These are phyloP conservation scores for Talaromyces atroroseus DNA, from an alignment of 2,329 filamentous ascomycete genomes.

Conservation along the genomic window DNA sequence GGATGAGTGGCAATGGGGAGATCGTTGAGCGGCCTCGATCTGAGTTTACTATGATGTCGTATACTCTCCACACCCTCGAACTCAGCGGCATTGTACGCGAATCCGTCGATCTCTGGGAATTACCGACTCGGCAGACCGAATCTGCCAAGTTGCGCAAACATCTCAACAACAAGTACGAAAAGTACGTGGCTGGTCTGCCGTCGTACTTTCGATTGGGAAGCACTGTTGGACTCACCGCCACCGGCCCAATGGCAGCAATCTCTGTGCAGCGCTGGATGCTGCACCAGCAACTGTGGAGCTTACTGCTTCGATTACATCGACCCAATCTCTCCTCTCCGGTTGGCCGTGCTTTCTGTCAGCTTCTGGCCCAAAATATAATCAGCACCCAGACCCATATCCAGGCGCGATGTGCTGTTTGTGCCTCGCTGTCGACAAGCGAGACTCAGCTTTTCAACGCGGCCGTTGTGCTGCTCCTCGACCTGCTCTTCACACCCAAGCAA, in stretches of 20 bases:
- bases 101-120: not conserved
- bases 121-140: not conserved
- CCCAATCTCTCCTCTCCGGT: not conserved
- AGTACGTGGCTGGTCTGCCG: not conserved
- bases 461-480: not conserved
- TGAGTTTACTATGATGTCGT: not conserved
- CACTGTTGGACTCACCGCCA: not conserved
- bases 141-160: not conserved
- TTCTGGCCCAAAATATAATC: not conserved
- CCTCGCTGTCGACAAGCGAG: not conserved
- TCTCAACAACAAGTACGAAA: not conserved
- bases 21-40: not conserved
- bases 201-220: not conserved
- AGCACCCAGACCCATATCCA: not conserved
- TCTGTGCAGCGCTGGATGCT: not conserved
- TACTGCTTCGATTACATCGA: not conserved
- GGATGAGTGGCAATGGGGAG: too few relatives aligned
- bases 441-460: not conserved
- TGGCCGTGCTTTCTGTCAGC: not conserved
- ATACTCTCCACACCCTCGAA: not conserved
- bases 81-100: not conserved
- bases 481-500: too few relatives aligned
- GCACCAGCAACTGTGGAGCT: not conserved
- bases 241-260: not conserved
- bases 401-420: not conserved